Evolutionary conservation across 106 monocot genomes (phyloP), one percentile per base, ranked within the genome.

Genomic region (Phalaenopsis aphrodite): DNA sequence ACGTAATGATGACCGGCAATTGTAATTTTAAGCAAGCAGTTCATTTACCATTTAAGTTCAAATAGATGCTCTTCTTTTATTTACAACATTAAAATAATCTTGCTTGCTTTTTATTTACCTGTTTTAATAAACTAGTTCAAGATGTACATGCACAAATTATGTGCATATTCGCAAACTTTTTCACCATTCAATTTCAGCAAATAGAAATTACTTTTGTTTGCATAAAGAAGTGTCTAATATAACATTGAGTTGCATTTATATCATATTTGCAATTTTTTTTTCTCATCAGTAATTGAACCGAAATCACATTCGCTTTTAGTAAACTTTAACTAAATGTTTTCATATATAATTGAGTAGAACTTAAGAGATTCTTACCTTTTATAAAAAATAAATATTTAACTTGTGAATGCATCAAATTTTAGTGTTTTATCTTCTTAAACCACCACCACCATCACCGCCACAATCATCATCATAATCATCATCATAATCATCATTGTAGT

Each of bases 1-100:
- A 86, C n/a, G 84, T 85, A 6, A 68, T n/a, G 7, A 21, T 41
- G 16, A 3, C 57, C 47, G 46, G 8, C 21, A 81, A 36, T 52
- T 74, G 16, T 38, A 14, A 8, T 74, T 10, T 12, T 81, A 2
- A 18, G 77, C 67, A 16, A 10, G 76, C 42, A 49, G 49, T 82
- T 77, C 64, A 76, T 82, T 3, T 47, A 8, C 37, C 38, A 57
- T 77, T 43, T 46, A 41, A 16, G 52, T 16, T 12, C 11, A 52
- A 52, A 52, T 52, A 21, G 9, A 47, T 61, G 43, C n/a, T 14
- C 75, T 14, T 14, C 10, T 7, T 61, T 21, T 61, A 52, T 21
- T n/a, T 21, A 61, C 61, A n/a, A 61, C 61, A 61, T 61, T 3
- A 61, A 61, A 11, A 69, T 69, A 69, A 19, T 30, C 37, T n/a